Conservation (phyloP, 306 rosid species). For the Ochetophila trinervis region DNA sequence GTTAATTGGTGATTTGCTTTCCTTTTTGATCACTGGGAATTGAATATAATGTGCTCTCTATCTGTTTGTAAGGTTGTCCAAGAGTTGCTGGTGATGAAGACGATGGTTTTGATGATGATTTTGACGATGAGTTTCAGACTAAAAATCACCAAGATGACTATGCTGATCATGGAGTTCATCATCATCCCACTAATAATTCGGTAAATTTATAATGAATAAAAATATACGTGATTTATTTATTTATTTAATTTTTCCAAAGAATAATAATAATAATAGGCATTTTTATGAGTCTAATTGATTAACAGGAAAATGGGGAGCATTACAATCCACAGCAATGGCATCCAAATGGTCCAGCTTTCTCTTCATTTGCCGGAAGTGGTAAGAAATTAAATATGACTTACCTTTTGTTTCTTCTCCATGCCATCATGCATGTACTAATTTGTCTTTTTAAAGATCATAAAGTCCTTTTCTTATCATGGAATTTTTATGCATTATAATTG, state of each 20-base stretch:
- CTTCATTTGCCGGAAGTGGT: constrained; percentile 61
- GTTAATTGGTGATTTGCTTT: background rate
- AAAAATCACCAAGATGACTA: constrained; percentile 39
- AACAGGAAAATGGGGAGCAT: constrained; percentile 60
- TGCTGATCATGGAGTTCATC: constrained; percentile 22
- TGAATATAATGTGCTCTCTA: background rate
- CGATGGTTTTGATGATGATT: constrained; percentile 72
- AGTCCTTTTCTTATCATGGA: too few species aligned
- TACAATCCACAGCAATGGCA: constrained; percentile 47
- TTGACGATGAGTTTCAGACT: constrained; percentile 76
- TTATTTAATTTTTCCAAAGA: too few species aligned
- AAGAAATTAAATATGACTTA: background rate
- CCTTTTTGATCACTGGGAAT: background rate
- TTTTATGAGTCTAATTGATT: too few species aligned
- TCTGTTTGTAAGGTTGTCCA: constrained; percentile 57
- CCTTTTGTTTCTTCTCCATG: background rate
- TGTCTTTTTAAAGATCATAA: background rate
- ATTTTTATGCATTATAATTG: too few species aligned
- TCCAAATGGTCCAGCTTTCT: constrained; percentile 44
- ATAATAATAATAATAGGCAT: too few species aligned
- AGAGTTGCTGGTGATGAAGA: constrained; percentile 87
- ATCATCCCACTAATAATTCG: constrained; percentile 33
- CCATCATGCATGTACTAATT: background rate
- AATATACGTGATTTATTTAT: too few species aligned
- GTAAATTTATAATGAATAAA: constrained; percentile 23